Percentiles rank a stretch among this genome's conserved stretches.
phyloP scores from a whole-genome alignment of 1,139 yeast genomes.

The Debaryomyces sp. region DNA sequence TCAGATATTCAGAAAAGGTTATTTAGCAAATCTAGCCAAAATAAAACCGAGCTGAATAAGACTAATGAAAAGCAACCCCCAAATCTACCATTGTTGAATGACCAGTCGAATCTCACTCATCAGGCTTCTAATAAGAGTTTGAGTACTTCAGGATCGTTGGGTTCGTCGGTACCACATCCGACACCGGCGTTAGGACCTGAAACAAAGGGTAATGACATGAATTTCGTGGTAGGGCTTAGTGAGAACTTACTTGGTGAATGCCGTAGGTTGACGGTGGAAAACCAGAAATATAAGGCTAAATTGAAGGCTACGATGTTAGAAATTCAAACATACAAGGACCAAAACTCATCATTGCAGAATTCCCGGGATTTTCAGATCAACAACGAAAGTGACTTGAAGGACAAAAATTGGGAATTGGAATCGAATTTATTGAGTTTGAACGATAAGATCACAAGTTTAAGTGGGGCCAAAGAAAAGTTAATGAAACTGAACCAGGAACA shows the following conservation, averaged over 20 bases:
- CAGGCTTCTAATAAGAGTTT: conserved; percentile 1
- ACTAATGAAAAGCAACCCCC: conserved; percentile 9
- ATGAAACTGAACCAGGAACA: conserved; percentile 33
- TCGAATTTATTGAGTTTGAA: conserved; percentile 53
- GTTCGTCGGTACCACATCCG: conserved; percentile 24
- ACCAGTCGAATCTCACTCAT: neutral
- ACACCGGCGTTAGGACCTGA: conserved; percentile 46
- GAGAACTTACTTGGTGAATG: conserved; percentile 80
- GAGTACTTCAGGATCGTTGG: conserved; percentile 15
- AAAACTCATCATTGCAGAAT: conserved; percentile 35
- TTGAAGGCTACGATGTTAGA: conserved; percentile 48
- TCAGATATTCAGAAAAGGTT: conserved; percentile 61
- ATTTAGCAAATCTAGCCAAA: conserved; percentile 33
- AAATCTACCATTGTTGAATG: conserved; percentile 2
- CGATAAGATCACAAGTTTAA: conserved; percentile 41
- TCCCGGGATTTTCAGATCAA: conserved; percentile 33
- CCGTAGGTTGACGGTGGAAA: conserved; percentile 73
- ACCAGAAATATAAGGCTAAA: conserved; percentile 51
- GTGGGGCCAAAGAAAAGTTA: conserved; percentile 34
- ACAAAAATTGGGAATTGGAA: conserved; percentile 81
- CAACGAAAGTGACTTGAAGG: conserved; percentile 56
- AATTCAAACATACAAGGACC: conserved; percentile 36
- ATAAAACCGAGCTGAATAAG: conserved; percentile 20
- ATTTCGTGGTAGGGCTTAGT: conserved; percentile 81
- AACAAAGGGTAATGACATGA: conserved; percentile 63